Conservation (phyloP, 352 stramenopile genomes). For the Thalassiosira livingstoniorum region DNA sequence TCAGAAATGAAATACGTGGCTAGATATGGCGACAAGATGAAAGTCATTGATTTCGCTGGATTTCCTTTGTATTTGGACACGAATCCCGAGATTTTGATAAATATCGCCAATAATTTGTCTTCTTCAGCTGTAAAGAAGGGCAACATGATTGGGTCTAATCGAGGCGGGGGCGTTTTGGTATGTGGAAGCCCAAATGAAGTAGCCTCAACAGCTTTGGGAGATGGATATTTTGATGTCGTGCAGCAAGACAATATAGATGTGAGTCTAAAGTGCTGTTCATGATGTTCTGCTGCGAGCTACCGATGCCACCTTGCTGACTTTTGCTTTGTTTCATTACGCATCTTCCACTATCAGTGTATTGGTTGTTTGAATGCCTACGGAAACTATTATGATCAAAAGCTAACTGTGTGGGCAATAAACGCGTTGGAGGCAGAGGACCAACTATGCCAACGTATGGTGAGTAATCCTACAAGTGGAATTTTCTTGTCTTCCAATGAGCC, state of each 20-base stretch:
- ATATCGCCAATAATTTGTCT: too few relatives aligned
- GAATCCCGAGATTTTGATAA: too few relatives aligned
- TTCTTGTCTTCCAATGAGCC: too few relatives aligned
- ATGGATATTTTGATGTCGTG: slow-evolving; percentile 70
- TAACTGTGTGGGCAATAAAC: slow-evolving; percentile 63
- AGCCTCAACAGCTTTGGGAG: slow-evolving; percentile 51
- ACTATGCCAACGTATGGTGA: slow-evolving; percentile 77
- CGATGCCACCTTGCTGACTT: too few relatives aligned
- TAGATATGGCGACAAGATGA: slow-evolving; percentile 60
- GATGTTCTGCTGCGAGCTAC: too few relatives aligned
- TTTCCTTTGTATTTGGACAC: too few relatives aligned
- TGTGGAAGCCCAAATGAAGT: slow-evolving; percentile 69
- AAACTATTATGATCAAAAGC: slow-evolving; percentile 64
- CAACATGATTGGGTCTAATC: too few relatives aligned
- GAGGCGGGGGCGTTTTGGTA: slow-evolving; percentile 55
- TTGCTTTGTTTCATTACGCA: too few relatives aligned
- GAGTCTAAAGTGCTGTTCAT: too few relatives aligned
- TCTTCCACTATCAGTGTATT: slow-evolving; percentile 59
- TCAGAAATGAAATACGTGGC: slow-evolving; percentile 6
- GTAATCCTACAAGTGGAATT: too few relatives aligned
- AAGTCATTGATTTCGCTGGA: slow-evolving; percentile 61
- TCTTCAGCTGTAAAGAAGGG: too few relatives aligned
- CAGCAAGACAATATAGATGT: slow-evolving; percentile 56
- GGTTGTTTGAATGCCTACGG: slow-evolving; percentile 50
- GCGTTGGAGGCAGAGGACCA: slow-evolving; percentile 71